Conservation (phyloP, 2,329 filamentous ascomycete species). For the Fusarium solani-melongenae region DNA sequence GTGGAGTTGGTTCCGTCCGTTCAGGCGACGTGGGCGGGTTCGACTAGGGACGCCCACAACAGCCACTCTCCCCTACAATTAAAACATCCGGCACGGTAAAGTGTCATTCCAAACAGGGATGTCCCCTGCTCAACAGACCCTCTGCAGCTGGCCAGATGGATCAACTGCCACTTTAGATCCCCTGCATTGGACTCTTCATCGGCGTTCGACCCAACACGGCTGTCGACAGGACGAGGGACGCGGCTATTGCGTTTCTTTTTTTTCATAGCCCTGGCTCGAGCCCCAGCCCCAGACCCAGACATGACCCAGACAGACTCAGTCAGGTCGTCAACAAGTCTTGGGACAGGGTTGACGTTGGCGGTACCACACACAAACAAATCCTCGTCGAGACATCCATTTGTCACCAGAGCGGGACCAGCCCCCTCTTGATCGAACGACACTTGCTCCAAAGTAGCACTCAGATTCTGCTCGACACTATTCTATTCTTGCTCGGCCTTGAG, state of each 20-base stretch:
- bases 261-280: neutral
- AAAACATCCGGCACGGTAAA: slow-evolving; percentile 31
- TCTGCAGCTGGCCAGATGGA: slow-evolving; percentile 38
- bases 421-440: slow-evolving; percentile 28
- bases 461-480: slow-evolving; percentile 22
- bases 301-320: neutral
- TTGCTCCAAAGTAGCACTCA: slow-evolving; percentile 18
- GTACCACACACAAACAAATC: neutral
- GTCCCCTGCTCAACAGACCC: slow-evolving; percentile 29
- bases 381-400: neutral
- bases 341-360: slow-evolving; percentile 1
- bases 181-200: slow-evolving; percentile 29
- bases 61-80: slow-evolving; percentile 33
- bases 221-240: neutral
- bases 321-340: slow-evolving; percentile 1
- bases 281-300: neutral
- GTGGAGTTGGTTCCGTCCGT: slow-evolving; percentile 3
- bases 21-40: neutral
- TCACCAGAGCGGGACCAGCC: slow-evolving; percentile 12
- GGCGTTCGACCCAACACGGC: slow-evolving; percentile 3
- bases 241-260: slow-evolving; percentile 14
- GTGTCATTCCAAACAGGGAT: slow-evolving; percentile 32
- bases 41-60: slow-evolving; percentile 2
- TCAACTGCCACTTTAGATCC: slow-evolving; percentile 40
- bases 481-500: neutral